phyloP scores from a whole-genome alignment of 176 grass and related monocot species.

The Pontederia crassipes region DNA sequence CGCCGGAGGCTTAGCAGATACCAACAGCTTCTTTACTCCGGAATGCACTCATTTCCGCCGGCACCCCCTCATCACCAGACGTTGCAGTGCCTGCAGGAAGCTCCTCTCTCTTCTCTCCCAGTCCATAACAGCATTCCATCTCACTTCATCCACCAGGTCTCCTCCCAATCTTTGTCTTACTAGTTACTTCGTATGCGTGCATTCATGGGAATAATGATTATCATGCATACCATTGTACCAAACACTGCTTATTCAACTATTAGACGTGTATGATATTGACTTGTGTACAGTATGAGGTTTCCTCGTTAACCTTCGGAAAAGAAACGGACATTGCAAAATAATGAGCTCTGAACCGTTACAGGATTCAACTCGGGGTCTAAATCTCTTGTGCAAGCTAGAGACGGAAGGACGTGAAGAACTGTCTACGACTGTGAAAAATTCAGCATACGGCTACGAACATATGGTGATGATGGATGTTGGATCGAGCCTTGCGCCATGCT shows the following conservation, averaged over 20 bases:
- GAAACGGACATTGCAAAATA: too few relatives aligned
- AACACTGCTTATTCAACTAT: too few relatives aligned
- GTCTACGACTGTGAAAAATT: neutral
- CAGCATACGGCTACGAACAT: constrained; percentile 11
- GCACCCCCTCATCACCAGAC: neutral
- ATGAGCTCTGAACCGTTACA: neutral
- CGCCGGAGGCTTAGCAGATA: constrained; percentile 66
- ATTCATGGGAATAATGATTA: too few relatives aligned
- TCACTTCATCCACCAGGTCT: constrained; percentile 12
- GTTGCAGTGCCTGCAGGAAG: neutral
- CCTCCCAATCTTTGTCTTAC: too few relatives aligned
- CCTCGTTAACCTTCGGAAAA: too few relatives aligned
- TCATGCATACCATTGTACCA: neutral
- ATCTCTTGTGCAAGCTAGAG: constrained; percentile 14
- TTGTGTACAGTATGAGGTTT: too few relatives aligned
- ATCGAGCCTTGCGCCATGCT: constrained; percentile 3
- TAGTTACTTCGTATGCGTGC: neutral
- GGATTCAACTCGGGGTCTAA: neutral
- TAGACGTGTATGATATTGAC: too few relatives aligned
- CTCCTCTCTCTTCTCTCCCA: neutral
- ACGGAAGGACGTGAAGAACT: neutral
- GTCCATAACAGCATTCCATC: too few relatives aligned
- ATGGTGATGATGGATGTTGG: constrained; percentile 2
- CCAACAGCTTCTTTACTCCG: constrained; percentile 43
- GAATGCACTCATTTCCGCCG: neutral